A percentile compares a stretch with the other conserved stretches of the same genome.
phyloP scores from a whole-genome alignment of 2,329 filamentous ascomycete genomes.

The Fusarium domesticum region DNA sequence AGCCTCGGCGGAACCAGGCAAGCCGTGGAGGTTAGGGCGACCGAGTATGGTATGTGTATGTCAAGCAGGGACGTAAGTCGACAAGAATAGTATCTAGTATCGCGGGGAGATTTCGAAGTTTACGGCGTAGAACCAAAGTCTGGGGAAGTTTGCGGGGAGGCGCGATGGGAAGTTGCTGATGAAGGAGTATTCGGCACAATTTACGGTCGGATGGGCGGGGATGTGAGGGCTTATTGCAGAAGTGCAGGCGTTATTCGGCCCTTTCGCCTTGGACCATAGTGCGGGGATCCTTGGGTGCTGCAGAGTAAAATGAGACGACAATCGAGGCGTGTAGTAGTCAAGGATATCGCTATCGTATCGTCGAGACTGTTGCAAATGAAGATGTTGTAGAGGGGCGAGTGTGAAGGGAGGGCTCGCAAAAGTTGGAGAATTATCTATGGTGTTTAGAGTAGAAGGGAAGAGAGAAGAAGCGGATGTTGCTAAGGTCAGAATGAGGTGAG shows the following conservation, averaged over 20 bases:
- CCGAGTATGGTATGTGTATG: too few species aligned
- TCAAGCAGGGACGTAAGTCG: conserved; percentile 7
- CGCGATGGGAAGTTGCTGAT: conserved; percentile 20
- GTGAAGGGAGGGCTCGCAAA: not conserved
- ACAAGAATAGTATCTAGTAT: conserved; percentile 11
- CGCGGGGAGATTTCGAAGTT: conserved; percentile 9
- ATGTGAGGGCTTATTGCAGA: conserved; percentile 21
- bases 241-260: conserved; percentile 39
- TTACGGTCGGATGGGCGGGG: conserved; percentile 20
- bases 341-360: conserved; percentile 1
- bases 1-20: conserved; percentile 6
- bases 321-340: conserved; percentile 7
- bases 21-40: not conserved
- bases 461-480: not conserved
- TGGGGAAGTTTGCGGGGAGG: conserved; percentile 33
- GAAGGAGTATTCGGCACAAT: conserved; percentile 24
- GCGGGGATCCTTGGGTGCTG: conserved; percentile 29
- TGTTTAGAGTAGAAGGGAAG: not conserved
- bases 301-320: conserved; percentile 8
- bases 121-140: conserved; percentile 24
- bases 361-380: not conserved
- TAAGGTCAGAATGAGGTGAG: not conserved
- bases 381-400: not conserved
- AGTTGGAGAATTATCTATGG: not conserved
- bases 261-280: conserved; percentile 35